Evolutionary conservation across 257 asterid genomes (phyloP), one percentile per base, ranked within the genome.

Genomic region (Cinchona pubescens): DNA sequence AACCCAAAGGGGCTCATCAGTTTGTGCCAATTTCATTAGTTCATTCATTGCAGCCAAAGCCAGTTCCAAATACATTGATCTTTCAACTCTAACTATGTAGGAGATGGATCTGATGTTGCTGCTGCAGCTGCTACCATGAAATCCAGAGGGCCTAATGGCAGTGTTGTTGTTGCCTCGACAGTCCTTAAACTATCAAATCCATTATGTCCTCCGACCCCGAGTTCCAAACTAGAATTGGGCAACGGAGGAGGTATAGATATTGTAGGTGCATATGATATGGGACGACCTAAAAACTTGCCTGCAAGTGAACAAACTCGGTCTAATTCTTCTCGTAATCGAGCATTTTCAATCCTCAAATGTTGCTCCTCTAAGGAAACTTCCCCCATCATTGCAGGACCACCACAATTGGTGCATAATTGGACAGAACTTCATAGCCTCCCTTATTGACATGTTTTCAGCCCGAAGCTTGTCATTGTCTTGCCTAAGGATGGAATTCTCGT

Each of bases 41-140:
- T 93, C 97, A 46, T 92, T 91, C 98, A 95, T 93, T 23, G 99
- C 92, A 9, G 93, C 82, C 83, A 91, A 79, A 1, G 99, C 99
- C 3, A 93, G 91, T 83, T 95, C 98, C 81, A 91, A 75, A 73
- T 87, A 92, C 90, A 91, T 87, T 12, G 98, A 88, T 70, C 96
- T 87, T 85, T 91, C n/a, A n/a, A n/a, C n/a, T n/a, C n/a, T n/a
- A n/a, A n/a, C n/a, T n/a, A n/a, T n/a, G n/a, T n/a, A n/a, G n/a
- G n/a, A n/a, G n/a, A n/a, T n/a, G n/a, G n/a, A n/a, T n/a, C n/a
- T n/a, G n/a, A n/a, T n/a, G n/a, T n/a, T n/a, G n/a, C n/a, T 1
- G 79, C 42, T 16, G 68, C 78, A 23, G 78, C 40, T 10, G 79
- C 32, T 67, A 85, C 74, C 32, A 80, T 64, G 76, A 85, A 90